phyloP scores from a whole-genome alignment of 257 asterid species.

The Primulina eburnea region DNA sequence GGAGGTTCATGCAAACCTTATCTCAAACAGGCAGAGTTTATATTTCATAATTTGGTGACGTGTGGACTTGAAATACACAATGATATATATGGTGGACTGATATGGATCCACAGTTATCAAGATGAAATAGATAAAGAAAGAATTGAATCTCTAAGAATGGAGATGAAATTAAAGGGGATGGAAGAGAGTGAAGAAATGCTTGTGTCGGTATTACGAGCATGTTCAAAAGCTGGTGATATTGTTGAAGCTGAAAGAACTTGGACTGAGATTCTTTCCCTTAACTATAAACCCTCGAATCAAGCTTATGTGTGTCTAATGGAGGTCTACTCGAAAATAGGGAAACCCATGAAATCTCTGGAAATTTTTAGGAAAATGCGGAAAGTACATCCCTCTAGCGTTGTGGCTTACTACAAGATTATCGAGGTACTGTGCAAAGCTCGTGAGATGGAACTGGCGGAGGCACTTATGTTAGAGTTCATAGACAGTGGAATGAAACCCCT shows the following conservation, averaged over 20 bases:
- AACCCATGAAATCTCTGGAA: conserved; percentile 60
- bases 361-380: conserved; percentile 60
- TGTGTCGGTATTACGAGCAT: conserved; percentile 72
- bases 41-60: conserved; percentile 62
- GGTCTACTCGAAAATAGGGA: conserved; percentile 57
- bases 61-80: conserved; percentile 60
- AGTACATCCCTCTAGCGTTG: conserved; percentile 37
- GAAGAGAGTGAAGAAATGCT: conserved; percentile 61
- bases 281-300: conserved; percentile 48
- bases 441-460: conserved; percentile 58
- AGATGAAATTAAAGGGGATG: conserved; percentile 57
- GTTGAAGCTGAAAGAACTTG: conserved; percentile 73
- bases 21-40: conserved; percentile 82
- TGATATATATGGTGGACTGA: conserved; percentile 76
- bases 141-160: conserved; percentile 53
- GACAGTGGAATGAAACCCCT: conserved; percentile 69
- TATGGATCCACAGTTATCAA: conserved; percentile 92
- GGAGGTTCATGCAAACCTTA: conserved; percentile 51
- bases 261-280: conserved; percentile 45
- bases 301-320: conserved; percentile 76
- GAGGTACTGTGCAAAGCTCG: conserved; percentile 64
- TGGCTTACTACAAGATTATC: conserved; percentile 65
- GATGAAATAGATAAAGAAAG: conserved; percentile 70
- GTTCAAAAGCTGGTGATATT: conserved; percentile 71
- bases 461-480: conserved; percentile 61